Evolutionary conservation across 78 protist species (phyloP).

Genomic region (Anaeramoeba flamelloides): DNA sequence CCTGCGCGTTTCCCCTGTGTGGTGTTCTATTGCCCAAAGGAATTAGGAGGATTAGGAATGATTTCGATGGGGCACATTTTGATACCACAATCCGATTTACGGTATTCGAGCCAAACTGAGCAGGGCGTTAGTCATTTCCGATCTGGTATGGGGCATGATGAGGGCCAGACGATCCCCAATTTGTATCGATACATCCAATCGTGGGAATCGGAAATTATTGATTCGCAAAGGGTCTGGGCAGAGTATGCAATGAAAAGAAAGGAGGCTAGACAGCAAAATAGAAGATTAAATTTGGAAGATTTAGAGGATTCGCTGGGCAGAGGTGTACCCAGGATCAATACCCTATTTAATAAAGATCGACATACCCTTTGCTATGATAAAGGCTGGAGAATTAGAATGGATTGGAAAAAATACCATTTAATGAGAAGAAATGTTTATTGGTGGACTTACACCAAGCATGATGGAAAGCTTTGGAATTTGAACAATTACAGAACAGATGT

Average conservation of each 20-base stretch:
- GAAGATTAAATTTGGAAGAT: slow-evolving; percentile 92
- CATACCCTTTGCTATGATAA: slow-evolving; percentile 93
- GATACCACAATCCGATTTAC: slow-evolving; percentile 93
- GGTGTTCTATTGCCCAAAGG: slow-evolving; percentile 94
- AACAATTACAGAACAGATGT: slow-evolving; percentile 98
- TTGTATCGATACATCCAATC: slow-evolving; percentile 91
- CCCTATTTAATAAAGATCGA: slow-evolving; percentile 85
- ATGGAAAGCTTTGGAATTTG: slow-evolving; percentile 97
- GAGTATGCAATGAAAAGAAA: slow-evolving; percentile 88
- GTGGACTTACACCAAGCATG: slow-evolving; percentile 99
- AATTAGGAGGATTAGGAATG: slow-evolving; percentile 98
- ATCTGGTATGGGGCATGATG: slow-evolving; percentile 91
- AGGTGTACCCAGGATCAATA: slow-evolving; percentile 92
- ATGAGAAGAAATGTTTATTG: slow-evolving; percentile 78
- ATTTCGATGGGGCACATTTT: slow-evolving; percentile 98
- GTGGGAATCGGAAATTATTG: slow-evolving; percentile 96
- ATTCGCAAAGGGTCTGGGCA: slow-evolving; percentile 96
- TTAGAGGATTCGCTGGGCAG: slow-evolving; percentile 96
- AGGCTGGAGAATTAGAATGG: slow-evolving; percentile 89
- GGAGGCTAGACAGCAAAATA: slow-evolving; percentile 86
- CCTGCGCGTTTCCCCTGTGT: slow-evolving; percentile 99
- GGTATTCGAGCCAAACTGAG: slow-evolving; percentile 82
- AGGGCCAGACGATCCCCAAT: slow-evolving; percentile 93
- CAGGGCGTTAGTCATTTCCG: slow-evolving; percentile 89
- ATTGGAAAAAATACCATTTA: slow-evolving; percentile 87